These are phyloP conservation scores for Phytophthora crassamura DNA, from an alignment of 352 stramenopile genomes.

Conservation along the genomic window DNA sequence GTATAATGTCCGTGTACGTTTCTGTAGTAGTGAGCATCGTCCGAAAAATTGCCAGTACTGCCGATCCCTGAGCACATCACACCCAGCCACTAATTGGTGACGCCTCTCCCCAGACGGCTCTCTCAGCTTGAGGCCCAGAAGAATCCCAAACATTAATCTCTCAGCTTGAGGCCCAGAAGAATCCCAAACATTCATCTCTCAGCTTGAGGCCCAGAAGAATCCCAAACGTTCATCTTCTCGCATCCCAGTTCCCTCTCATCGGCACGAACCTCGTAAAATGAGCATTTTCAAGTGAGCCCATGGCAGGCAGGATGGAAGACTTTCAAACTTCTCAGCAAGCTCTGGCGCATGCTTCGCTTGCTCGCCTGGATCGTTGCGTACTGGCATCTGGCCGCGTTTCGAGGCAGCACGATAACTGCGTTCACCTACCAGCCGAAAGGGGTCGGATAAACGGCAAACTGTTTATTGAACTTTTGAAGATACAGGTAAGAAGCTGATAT, in stretches of 20 bases:
- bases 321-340: not conserved
- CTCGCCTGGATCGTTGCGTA: not conserved
- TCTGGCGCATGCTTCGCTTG: not conserved
- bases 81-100: not conserved
- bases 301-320: not conserved
- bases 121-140: slow-evolving; percentile 18
- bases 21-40: no score
- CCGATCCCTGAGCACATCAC: no score
- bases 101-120: not conserved
- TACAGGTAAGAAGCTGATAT: slow-evolving; percentile 2
- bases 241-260: slow-evolving; percentile 3
- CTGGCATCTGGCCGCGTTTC: not conserved
- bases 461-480: slow-evolving; percentile 3
- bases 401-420: slow-evolving; percentile 1
- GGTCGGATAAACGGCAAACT: slow-evolving; percentile 16
- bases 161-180: slow-evolving; percentile 18
- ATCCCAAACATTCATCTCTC: not conserved
- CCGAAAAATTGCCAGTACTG: no score
- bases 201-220: slow-evolving; percentile 19
- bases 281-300: no score
- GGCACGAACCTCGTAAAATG: not conserved
- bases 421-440: slow-evolving; percentile 25
- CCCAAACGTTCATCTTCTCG: not conserved
- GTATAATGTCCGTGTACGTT: no score
- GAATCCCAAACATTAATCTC: not conserved